A percentile compares a stretch with the other conserved stretches of the same genome.
Conservation (phyloP, 208 protist species). For the Vickermania spadyakhi region DNA sequence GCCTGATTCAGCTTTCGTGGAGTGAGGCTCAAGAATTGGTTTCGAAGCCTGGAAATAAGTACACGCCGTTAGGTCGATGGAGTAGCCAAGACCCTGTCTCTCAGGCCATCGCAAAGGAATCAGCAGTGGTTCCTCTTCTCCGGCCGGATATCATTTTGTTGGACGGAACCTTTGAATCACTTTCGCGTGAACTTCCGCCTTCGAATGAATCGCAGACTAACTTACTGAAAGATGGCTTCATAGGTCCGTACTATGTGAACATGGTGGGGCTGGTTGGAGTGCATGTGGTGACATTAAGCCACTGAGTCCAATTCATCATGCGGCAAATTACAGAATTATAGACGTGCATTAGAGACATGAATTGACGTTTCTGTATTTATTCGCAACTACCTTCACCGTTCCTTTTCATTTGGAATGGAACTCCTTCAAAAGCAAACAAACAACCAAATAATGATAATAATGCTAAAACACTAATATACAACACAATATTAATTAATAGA, state of each 20-base stretch:
- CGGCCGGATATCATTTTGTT: slow-evolving; percentile 22
- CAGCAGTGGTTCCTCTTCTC: slow-evolving; percentile 24
- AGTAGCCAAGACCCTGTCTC: not conserved
- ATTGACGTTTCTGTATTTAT: no score
- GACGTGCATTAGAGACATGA: no score
- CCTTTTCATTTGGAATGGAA: no score
- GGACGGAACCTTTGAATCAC: slow-evolving; percentile 23
- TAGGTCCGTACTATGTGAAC: slow-evolving; percentile 52
- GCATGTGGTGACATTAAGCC: no score
- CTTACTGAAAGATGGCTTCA: slow-evolving; percentile 40
- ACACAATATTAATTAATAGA: no score
- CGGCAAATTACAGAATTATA: no score
- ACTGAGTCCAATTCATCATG: no score
- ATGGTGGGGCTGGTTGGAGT: slow-evolving; percentile 66
- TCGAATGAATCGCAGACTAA: not conserved
- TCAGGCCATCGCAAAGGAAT: not conserved
- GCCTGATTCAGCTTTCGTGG: slow-evolving; percentile 9
- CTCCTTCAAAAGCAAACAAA: no score
- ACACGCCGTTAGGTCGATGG: slow-evolving; percentile 4
- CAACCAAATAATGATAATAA: no score
- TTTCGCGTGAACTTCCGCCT: slow-evolving; percentile 2
- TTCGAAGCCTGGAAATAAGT: not conserved
- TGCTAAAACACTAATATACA: no score
- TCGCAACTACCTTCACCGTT: no score
- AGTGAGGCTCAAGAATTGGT: not conserved